phyloP scores from a whole-genome alignment of 805 yeast species.

The Metschnikowia gelsemii region DNA sequence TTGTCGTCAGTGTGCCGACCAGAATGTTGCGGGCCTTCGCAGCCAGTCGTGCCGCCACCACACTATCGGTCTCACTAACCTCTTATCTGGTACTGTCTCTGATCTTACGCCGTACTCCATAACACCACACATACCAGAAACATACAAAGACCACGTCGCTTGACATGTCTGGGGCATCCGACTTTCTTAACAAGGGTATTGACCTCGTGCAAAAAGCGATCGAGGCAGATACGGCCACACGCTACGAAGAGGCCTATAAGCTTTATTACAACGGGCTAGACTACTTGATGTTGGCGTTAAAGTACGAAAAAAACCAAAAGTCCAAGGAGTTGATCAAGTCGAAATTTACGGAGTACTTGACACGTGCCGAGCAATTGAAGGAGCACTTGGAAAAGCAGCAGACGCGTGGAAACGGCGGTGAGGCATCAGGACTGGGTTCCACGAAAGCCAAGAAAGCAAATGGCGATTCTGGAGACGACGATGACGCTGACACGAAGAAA shows the following conservation, averaged over 20 bases:
- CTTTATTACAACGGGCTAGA: conserved; percentile 91
- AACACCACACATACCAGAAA: no score
- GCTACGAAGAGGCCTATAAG: conserved; percentile 92
- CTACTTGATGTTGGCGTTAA: conserved; percentile 91
- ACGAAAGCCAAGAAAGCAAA: conserved; percentile 52
- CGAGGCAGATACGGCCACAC: conserved; percentile 86
- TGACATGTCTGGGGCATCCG: conserved; percentile 42
- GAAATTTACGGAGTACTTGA: conserved; percentile 85
- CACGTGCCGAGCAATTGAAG: conserved; percentile 91
- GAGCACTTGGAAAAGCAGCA: conserved; percentile 74
- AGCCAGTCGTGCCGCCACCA: conserved; percentile 4
- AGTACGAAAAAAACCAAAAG: conserved; percentile 85
- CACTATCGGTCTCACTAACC: no score
- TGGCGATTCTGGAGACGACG: conserved; percentile 54
- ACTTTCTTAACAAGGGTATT: conserved; percentile 91
- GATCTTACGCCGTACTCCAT: no score
- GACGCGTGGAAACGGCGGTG: conserved; percentile 47
- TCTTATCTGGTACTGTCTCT: no score
- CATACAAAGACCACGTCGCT: neutral
- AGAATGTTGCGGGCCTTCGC: neutral
- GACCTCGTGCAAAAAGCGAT: conserved; percentile 92
- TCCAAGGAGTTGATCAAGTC: conserved; percentile 86
- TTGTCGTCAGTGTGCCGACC: no score
- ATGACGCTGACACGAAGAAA: conserved; percentile 82
- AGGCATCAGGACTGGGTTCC: conserved; percentile 55